Conservation (phyloP, 495 filamentous ascomycete genomes). For the Penicillium antarcticum region DNA sequence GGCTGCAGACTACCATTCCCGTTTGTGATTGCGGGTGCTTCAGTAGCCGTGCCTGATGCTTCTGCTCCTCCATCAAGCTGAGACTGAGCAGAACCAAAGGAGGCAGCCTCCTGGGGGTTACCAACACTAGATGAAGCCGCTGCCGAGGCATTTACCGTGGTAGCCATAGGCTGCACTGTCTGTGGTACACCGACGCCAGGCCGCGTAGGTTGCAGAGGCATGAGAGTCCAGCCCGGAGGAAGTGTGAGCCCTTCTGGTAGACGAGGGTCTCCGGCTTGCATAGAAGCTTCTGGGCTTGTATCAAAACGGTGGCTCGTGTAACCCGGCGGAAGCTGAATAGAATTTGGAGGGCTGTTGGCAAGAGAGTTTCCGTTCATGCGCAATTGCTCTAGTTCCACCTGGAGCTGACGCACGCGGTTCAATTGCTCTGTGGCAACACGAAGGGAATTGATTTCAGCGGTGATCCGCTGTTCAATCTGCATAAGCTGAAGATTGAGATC, state of each 20-base stretch:
- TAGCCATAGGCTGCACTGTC: conserved; percentile 4
- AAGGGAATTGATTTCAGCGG: conserved; percentile 58
- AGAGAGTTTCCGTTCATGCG: conserved; percentile 41
- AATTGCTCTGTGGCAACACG: conserved; percentile 55
- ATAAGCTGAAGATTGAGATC: conserved; percentile 54
- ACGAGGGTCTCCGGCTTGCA: conserved; percentile 63
- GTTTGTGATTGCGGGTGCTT: conserved; percentile 10
- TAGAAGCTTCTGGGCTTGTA: conserved; percentile 28
- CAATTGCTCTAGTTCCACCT: conserved; percentile 62
- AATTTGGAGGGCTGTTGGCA: conserved; percentile 11
- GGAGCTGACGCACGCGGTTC: conserved; percentile 51
- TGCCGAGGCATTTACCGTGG: conserved; percentile 5
- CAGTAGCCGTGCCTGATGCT: background rate
- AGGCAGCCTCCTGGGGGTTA: background rate
- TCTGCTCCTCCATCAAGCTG: background rate
- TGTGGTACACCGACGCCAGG: conserved; percentile 5
- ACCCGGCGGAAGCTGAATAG: conserved; percentile 15
- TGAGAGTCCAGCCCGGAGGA: conserved; percentile 72
- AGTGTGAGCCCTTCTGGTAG: conserved; percentile 70
- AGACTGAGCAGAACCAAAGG: background rate
- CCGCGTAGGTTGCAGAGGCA: conserved; percentile 59
- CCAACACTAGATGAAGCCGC: background rate
- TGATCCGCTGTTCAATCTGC: conserved; percentile 63
- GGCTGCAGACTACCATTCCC: conserved; percentile 5
- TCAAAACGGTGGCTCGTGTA: conserved; percentile 28